Evolutionary conservation across 2,329 filamentous ascomycete species (phyloP), one percentile per base, ranked within the genome.

Genomic region (Penicillium brevicompactum): DNA sequence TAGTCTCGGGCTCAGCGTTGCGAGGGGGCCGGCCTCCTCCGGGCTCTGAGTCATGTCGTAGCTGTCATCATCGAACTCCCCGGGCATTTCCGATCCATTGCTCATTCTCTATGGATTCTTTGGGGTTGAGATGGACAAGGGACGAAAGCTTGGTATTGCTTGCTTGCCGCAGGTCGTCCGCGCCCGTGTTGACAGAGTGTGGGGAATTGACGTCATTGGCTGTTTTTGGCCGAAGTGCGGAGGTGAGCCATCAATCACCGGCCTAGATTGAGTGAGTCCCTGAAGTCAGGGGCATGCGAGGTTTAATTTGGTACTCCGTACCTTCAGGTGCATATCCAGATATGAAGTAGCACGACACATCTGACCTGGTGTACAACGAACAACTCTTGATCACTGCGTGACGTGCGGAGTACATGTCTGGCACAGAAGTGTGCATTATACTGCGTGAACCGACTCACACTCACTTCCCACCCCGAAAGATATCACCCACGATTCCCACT

Each of bases 151-250:
- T 55, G 52, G 55, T 46, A 48, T 47, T 47, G 51, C 32, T 32
- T 48, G 41, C 7, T 24, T 32, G 49, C 22, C 55, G 32, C 42
- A 43, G 30, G 46, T 41, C 46, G 41, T 27, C 24, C 24, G 24
- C 24, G 24, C 24, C 24, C 34, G n/a, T 41, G 34, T 21, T 52
- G 16, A 34, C 4, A 44, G 16, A 42, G 42, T 49, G 55, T 48
- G 55, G 56, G 45, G 56, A 22, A 27, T n/a, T 47, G 48, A 55
- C 53, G 52, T 56, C 52, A 58, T 55, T 52, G 40, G 43, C 34
- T 55, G 40, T 46, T 56, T 49, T 56, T 38, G 42, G 51, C 27
- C 8, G 46, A 53, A 31, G 32, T 48, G 43, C 43, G 43, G 43
- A 45, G 43, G 27, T n/a, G 24, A 27, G 24, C 24, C 8, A 27